Conservation (phyloP, 305 asterid genomes). For the Petunia hybrid region DNA sequence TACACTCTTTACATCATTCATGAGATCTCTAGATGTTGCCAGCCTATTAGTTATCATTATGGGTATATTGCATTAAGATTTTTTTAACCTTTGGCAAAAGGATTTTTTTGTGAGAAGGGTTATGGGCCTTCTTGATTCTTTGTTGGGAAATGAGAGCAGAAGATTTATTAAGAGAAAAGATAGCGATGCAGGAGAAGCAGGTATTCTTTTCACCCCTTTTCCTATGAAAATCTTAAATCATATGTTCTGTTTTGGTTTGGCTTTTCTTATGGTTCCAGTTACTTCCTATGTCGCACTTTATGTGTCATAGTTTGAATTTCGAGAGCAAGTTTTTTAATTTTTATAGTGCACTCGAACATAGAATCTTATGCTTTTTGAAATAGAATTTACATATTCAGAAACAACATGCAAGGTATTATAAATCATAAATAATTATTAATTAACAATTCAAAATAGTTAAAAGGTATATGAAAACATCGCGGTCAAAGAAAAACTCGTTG, state of each 20-base stretch:
- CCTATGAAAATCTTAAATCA: background rate
- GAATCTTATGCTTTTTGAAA: too few relatives aligned
- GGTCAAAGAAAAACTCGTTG: too few relatives aligned
- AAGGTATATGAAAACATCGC: too few relatives aligned
- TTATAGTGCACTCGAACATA: background rate
- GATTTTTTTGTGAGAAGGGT: background rate
- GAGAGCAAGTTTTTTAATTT: background rate
- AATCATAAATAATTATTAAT: too few relatives aligned
- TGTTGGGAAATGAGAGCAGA: slow-evolving; percentile 56
- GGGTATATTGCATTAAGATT: background rate
- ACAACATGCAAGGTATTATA: too few relatives aligned
- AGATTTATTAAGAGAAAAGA: slow-evolving; percentile 79
- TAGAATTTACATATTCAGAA: too few relatives aligned
- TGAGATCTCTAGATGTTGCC: background rate
- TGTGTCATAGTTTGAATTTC: background rate
- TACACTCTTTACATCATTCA: slow-evolving; percentile 12
- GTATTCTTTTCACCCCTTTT: slow-evolving; percentile 33
- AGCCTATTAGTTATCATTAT: background rate
- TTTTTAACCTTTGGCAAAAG: background rate
- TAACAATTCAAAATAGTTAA: too few relatives aligned
- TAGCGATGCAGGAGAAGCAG: slow-evolving; percentile 94
- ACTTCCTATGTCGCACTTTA: background rate
- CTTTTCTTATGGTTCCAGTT: background rate
- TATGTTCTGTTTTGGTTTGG: background rate
- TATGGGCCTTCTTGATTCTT: slow-evolving; percentile 65